Base-by-base conservation (phyloP, 768 basidiomycete genomes). In the Galerina marginata region DNA sequence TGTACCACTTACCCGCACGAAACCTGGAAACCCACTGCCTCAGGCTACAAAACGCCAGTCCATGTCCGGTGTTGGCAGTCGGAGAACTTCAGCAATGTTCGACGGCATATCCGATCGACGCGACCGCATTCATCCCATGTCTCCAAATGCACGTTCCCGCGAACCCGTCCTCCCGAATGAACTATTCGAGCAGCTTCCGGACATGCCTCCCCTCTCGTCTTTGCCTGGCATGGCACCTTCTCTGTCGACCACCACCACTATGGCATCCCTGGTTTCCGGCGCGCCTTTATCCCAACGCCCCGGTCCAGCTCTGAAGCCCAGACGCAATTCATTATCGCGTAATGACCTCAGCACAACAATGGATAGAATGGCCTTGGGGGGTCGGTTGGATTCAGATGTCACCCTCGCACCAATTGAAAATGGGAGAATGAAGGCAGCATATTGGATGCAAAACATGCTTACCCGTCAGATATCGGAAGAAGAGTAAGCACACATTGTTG, bases 361-460 rank as follows among this genome's bases (percentile, higher is more conserved):
- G 79, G 87, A 91, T 67, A 80, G 87, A 42, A 88, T 90, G 88
- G 86, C 79, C 14, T 76, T 89, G 6, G 85, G 84, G n/a, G 78
- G 80, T 2, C 76, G 77, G 36, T 66, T 76, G 2, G 87, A 85
- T 2, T 63, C 71, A 6, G 86, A 86, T 2, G 20, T 20, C 20
- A 63, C 73, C 12, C 58, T 78, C 1, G 68, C 75, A 10, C 76
- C 82, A 0, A 76, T 79, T 16, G 86, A 88, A 58, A 81, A 88
- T 67, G 85, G 84, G 5, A 80, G 86, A 60, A 88, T 91, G 86
- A 86, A 84, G 54, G 83, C 89, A 1, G 79, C 86, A 0, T 90
- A 86, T 67, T 93, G 92, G 91, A 84, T 89, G 73, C 86, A 92
- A 64, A 80, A 74, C 52, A 63, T 93, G 14, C 72, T 79, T 54